A percentile compares a stretch with the other conserved stretches of the same genome.
Evolutionary conservation across 148 eudicot species (phyloP).

Genomic region (Rhododendron henanense): DNA sequence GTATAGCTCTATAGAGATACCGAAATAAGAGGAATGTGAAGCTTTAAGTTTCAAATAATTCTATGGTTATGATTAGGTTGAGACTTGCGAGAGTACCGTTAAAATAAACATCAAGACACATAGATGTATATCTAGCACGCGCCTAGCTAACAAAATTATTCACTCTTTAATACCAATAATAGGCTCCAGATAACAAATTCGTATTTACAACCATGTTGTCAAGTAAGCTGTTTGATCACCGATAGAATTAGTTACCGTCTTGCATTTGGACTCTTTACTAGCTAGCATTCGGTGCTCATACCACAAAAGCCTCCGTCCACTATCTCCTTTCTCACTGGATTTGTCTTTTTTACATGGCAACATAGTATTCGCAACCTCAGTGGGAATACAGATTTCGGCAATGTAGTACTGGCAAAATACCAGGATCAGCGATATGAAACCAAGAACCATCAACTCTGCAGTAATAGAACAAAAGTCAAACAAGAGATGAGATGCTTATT

Average conservation of each 20-base stretch:
- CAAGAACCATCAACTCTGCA: constrained; percentile 92
- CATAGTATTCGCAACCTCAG: constrained; percentile 49
- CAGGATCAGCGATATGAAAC: constrained; percentile 82
- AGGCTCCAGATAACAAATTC: neutral
- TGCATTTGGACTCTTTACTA: constrained; percentile 14
- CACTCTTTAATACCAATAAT: neutral
- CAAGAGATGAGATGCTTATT: neutral
- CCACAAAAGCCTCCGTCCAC: constrained; percentile 42
- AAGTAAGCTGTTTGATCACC: neutral
- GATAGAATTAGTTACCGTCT: constrained; percentile 28
- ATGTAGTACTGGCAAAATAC: constrained; percentile 82
- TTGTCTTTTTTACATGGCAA: constrained; percentile 43
- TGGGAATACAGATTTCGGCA: constrained; percentile 60
- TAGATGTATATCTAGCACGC: neutral
- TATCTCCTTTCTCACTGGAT: constrained; percentile 8
- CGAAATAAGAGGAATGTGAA: neutral
- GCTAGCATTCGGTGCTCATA: constrained; percentile 34
- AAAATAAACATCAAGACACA: neutral
- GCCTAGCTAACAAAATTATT: neutral
- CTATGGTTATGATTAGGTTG: neutral
- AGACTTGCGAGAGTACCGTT: neutral
- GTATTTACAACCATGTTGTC: neutral
- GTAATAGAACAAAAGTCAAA: neutral
- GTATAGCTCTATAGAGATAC: neutral
- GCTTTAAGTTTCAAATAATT: neutral